phyloP scores from a whole-genome alignment of 768 basidiomycete species.

The Jaapia argillacea region DNA sequence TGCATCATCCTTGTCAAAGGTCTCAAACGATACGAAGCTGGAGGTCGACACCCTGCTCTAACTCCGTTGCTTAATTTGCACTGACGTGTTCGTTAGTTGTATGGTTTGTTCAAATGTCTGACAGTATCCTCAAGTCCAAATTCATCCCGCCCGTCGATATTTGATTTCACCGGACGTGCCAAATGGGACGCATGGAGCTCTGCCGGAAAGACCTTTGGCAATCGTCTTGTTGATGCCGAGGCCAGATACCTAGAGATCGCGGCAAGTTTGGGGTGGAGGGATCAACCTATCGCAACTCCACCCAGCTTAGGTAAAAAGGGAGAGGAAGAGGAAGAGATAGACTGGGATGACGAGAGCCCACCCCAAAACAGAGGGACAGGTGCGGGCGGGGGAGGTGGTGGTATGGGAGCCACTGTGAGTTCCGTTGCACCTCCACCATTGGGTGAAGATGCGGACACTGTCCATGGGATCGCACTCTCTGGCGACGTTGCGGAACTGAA shows the following conservation, averaged over 20 bases:
- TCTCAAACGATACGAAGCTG: constrained; percentile 57
- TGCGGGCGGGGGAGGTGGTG: constrained; percentile 27
- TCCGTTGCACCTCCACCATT: constrained; percentile 32
- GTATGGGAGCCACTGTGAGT: constrained; percentile 59
- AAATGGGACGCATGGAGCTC: constrained; percentile 83
- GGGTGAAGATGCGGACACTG: constrained; percentile 25
- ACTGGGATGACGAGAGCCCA: constrained; percentile 17
- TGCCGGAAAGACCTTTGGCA: constrained; percentile 36
- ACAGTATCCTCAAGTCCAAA: constrained; percentile 49
- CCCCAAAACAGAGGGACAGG: constrained; percentile 6
- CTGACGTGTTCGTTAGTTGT: constrained; percentile 40
- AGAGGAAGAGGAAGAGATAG: constrained; percentile 3
- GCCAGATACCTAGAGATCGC: constrained; percentile 62
- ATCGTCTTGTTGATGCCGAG: constrained; percentile 40
- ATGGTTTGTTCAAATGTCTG: constrained; percentile 73
- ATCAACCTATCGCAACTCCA: constrained; percentile 16
- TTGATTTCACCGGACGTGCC: constrained; percentile 70
- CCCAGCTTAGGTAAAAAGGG: constrained; percentile 5
- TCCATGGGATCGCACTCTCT: constrained; percentile 57
- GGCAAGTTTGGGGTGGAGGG: constrained; percentile 56
- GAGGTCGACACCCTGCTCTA: constrained; percentile 43
- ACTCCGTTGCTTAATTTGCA: constrained; percentile 8
- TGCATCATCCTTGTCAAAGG: constrained; percentile 38
- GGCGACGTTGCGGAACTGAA: constrained; percentile 39
- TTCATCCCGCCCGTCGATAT: constrained; percentile 57